Conservation (phyloP, 345 rosid species). For the Raphanus sativus region DNA sequence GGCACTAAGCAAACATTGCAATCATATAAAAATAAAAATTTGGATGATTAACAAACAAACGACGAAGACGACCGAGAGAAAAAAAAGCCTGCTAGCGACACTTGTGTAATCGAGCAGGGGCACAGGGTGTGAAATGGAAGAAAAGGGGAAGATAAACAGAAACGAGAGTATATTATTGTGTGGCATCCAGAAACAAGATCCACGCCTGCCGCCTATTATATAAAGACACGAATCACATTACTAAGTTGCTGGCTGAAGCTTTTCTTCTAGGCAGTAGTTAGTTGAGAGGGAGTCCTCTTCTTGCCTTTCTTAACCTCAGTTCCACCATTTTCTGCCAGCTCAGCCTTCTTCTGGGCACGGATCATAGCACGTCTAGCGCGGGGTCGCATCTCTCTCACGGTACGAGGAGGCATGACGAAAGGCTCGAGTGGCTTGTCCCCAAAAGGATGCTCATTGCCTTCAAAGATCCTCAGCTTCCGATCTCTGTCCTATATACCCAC, state of each 20-base stretch:
- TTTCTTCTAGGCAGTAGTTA: constrained; percentile 29
- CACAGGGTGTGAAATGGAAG: not conserved
- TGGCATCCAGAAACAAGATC: constrained; percentile 16
- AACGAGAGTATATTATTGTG: not conserved
- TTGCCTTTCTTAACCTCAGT: constrained; percentile 50
- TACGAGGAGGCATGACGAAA: constrained; percentile 80
- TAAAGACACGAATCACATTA: constrained; percentile 8
- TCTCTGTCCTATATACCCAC: constrained; percentile 72
- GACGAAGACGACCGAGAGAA: no score
- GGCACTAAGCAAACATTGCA: no score
- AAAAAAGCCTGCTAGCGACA: no score
- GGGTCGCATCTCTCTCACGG: constrained; percentile 85
- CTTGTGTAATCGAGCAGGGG: no score
- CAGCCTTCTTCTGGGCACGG: constrained; percentile 84
- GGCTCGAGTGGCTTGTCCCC: constrained; percentile 70
- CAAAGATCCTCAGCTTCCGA: constrained; percentile 85
- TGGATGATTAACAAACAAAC: no score
- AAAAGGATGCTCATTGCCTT: constrained; percentile 82
- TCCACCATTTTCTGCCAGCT: constrained; percentile 53
- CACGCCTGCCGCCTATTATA: not conserved
- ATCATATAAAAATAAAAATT: no score
- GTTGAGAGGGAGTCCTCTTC: constrained; percentile 49
- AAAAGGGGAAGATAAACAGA: not conserved
- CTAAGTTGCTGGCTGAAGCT: not conserved
- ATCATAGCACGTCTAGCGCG: constrained; percentile 85